These are phyloP conservation scores for Rhizophora mangle DNA, from an alignment of 345 rosid genomes.

Conservation along the genomic window DNA sequence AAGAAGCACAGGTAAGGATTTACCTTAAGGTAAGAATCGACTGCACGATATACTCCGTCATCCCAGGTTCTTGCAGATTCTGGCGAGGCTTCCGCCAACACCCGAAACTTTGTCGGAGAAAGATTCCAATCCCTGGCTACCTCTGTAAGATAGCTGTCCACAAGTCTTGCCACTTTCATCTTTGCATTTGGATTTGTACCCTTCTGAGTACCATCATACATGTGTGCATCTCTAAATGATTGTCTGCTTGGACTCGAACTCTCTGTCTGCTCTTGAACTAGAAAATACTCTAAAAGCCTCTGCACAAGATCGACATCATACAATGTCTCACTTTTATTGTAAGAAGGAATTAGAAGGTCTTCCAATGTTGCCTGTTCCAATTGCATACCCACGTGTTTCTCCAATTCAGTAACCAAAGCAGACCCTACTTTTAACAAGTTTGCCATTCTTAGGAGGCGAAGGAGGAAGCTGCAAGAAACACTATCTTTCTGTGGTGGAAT, in stretches of 20 bases:
- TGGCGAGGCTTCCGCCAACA: conserved; percentile 91
- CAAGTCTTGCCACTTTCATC: conserved; percentile 95
- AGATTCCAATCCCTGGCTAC: conserved; percentile 92
- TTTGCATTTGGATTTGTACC: conserved; percentile 61
- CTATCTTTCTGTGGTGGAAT: conserved; percentile 89
- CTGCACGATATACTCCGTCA: conserved; percentile 94
- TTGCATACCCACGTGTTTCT: conserved; percentile 95
- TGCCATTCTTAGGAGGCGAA: conserved; percentile 72
- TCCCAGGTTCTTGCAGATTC: conserved; percentile 96
- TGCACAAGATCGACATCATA: conserved; percentile 93
- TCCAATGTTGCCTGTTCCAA: conserved; percentile 86
- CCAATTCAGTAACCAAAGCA: conserved; percentile 83
- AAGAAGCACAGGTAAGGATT: background rate
- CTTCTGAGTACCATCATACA: conserved; percentile 46
- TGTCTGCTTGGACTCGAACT: conserved; percentile 68
- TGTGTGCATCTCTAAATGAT: conserved; percentile 56
- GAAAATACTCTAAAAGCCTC: conserved; percentile 89
- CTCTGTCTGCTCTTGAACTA: conserved; percentile 86
- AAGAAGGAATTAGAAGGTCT: conserved; percentile 78
- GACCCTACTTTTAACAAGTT: conserved; percentile 86
- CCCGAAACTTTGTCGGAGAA: conserved; percentile 82
- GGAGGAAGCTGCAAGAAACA: conserved; percentile 85
- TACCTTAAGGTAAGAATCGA: conserved; percentile 80
- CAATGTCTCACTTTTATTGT: conserved; percentile 58
- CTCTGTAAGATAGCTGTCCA: conserved; percentile 94